These are phyloP conservation scores for Debaryomyces robertsiae DNA, from an alignment of 1,139 yeast species.

Conservation along the genomic window DNA sequence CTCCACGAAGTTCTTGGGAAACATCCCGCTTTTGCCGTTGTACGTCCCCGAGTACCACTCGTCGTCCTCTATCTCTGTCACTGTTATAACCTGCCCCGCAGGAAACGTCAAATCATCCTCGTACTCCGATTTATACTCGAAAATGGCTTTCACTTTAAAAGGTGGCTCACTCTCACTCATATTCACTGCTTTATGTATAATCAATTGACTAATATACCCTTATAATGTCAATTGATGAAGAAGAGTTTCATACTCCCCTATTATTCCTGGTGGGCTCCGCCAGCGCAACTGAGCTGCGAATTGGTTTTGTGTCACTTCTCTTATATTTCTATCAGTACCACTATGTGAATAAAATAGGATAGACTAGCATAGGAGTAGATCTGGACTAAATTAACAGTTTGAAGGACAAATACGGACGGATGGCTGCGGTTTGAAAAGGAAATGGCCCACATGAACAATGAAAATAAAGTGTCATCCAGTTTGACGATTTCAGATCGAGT, in stretches of 20 bases:
- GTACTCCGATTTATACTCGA: slow-evolving; percentile 73
- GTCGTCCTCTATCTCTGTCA: slow-evolving; percentile 76
- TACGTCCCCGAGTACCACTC: slow-evolving; percentile 87
- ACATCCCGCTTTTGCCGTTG: slow-evolving; percentile 68
- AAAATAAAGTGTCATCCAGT: slow-evolving; percentile 12
- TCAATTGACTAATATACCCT: slow-evolving; percentile 8
- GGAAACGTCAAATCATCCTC: slow-evolving; percentile 81
- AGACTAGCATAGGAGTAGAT: no score
- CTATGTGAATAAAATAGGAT: no score
- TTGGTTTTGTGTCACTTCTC: slow-evolving; percentile 10
- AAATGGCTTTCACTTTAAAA: slow-evolving; percentile 71
- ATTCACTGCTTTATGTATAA: slow-evolving; percentile 1
- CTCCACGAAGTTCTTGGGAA: slow-evolving; percentile 85
- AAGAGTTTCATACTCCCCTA: no score
- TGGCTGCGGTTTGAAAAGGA: neutral
- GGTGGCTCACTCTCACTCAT: slow-evolving; percentile 36
- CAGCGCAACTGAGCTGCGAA: slow-evolving; percentile 11
- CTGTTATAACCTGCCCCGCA: slow-evolving; percentile 70
- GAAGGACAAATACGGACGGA: neutral
- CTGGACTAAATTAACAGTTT: no score
- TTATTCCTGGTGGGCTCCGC: slow-evolving; percentile 6
- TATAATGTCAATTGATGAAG: neutral
- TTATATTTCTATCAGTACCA: neutral
- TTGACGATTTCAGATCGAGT: slow-evolving; percentile 42
- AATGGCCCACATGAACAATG: slow-evolving; percentile 13